phyloP scores from a whole-genome alignment of 202 grass and related monocot species.

The Sporobolus alterniflorus region DNA sequence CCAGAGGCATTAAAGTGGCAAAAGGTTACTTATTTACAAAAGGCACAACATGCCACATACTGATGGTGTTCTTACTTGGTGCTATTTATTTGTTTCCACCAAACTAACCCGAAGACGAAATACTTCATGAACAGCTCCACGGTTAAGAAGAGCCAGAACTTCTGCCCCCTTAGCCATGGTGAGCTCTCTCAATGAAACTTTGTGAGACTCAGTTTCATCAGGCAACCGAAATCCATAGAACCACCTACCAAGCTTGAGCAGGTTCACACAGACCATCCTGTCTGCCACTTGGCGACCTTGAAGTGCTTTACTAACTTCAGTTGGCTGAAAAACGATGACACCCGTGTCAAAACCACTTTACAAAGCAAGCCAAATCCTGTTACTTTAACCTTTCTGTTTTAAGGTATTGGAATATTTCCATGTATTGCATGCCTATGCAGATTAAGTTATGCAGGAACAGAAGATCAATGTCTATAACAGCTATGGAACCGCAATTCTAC shows the following conservation, averaged over 20 bases:
- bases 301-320: constrained; percentile 62
- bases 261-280: constrained; percentile 61
- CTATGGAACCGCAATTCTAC: too few species aligned
- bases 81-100: constrained; percentile 34
- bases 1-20: constrained; percentile 22
- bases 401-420: too few species aligned
- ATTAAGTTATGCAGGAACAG: too few species aligned
- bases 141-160: constrained; percentile 69
- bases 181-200: constrained; percentile 62
- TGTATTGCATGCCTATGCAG: too few species aligned
- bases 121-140: constrained; percentile 88
- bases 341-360: neutral
- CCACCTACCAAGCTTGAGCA: constrained; percentile 80
- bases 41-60: neutral
- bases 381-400: too few species aligned
- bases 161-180: constrained; percentile 47
- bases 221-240: constrained; percentile 83
- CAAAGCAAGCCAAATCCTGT: too few species aligned
- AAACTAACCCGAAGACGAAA: constrained; percentile 69
- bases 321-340: constrained; percentile 50
- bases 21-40: constrained; percentile 11
- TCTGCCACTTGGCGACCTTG: constrained; percentile 46
- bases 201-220: constrained; percentile 56
- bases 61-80: neutral
- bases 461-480: too few species aligned